Evolutionary conservation across 768 basidiomycete species (phyloP), one percentile per base, ranked within the genome.

Genomic region (Tylopilus balloui): DNA sequence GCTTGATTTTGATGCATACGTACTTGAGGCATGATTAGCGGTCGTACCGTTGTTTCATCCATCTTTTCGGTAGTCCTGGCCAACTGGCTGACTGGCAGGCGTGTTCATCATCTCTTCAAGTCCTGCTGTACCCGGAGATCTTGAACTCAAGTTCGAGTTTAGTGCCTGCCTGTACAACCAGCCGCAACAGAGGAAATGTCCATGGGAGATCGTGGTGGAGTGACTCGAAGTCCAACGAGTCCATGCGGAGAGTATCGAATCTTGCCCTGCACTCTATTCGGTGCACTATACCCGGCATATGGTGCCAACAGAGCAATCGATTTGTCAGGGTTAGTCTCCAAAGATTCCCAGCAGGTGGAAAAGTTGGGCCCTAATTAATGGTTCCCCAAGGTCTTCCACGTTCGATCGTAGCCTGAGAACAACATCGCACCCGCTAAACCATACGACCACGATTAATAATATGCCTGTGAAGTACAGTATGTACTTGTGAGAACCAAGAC

Each of bases 341-440:
- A 84, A 60, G 75, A 78, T 7, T 73, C 63, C 83, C 81, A 83
- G 35, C 72, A 65, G 20, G 66, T 41, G 23, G 69, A 58, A 56
- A 84, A 84, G 6, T 60, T 70, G 8, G 77, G 71, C 1, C 73
- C 72, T 29, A 84, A 64, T n/a, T n/a, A n/a, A n/a, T n/a, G n/a
- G n/a, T n/a, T 69, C 69, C 41, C 73, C 67, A 20, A 81, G 67
- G 35, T 84, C 83, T 6, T 70, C 67, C 4, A 56, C 55, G 14
- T 63, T 73, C 3, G 83, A 83, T 21, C 84, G 71, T 13, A 82
- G 56, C 56, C 81, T 83, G 52, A 80, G 71, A 4, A 78, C 81
- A 24, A 74, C 73, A 53, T 84, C 79, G 25, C 77, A 55, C 2
- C 69, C 78, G 53, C 80, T 83, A 54, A 28, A 50, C 7, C 31